A percentile compares a stretch with the other conserved stretches of the same genome.
Conservation (phyloP, 306 rosid species). For the Psophocarpus tetragonolobus region DNA sequence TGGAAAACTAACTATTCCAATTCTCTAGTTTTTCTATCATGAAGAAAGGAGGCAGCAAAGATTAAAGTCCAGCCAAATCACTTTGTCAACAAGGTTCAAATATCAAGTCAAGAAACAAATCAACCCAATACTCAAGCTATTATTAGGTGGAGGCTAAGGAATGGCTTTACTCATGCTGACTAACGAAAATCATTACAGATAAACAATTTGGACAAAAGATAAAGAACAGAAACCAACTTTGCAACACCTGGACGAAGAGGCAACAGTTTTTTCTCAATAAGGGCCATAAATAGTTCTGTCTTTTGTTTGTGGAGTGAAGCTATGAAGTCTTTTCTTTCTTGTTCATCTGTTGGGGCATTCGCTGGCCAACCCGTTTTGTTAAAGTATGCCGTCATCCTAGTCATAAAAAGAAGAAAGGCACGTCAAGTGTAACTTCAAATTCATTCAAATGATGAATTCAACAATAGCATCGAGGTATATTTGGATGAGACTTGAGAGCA, state of each 20-base stretch:
- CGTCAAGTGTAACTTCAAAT: constrained; percentile 15
- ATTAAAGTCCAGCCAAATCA: neutral
- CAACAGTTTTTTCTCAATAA: constrained; percentile 86
- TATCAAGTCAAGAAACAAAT: neutral
- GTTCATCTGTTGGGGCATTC: constrained; percentile 70
- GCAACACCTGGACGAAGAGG: constrained; percentile 99
- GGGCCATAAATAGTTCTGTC: constrained; percentile 91
- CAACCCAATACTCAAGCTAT: neutral
- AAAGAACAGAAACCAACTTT: constrained; percentile 68
- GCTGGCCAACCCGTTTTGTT: constrained; percentile 93
- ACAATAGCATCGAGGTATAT: neutral
- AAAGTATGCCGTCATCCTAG: constrained; percentile 94
- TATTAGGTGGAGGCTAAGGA: neutral
- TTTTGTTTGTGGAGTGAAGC: constrained; percentile 95
- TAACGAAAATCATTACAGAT: neutral
- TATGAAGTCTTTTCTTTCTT: constrained; percentile 78
- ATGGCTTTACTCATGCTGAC: neutral
- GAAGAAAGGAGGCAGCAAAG: neutral
- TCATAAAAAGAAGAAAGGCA: neutral
- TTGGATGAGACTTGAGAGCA: neutral
- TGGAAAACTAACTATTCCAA: neutral
- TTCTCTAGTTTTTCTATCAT: neutral
- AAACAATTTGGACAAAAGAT: neutral
- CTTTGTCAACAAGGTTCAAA: neutral
- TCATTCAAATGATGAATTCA: constrained; percentile 19